Conservation (phyloP, 805 yeast genomes). For the Zygosaccharomyces bisporus region DNA sequence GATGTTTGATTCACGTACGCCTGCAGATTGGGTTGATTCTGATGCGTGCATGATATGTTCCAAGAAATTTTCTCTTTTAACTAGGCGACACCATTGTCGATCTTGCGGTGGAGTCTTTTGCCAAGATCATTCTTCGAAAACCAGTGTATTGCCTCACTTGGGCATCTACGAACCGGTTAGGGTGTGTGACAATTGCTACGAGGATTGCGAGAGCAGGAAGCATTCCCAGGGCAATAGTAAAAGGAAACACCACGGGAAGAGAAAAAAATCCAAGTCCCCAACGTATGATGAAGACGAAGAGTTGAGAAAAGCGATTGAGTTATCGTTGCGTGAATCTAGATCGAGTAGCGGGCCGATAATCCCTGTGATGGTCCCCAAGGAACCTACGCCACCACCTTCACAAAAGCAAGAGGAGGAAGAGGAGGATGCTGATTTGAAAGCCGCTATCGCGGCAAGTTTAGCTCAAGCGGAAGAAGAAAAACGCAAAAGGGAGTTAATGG, state of each 20-base stretch:
- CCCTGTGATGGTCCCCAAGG: slow-evolving; percentile 21
- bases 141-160: slow-evolving; percentile 66
- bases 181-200: slow-evolving; percentile 87
- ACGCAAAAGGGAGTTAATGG: slow-evolving; percentile 26
- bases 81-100: slow-evolving; percentile 94
- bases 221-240: slow-evolving; percentile 18
- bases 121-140: slow-evolving; percentile 76
- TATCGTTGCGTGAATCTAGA: slow-evolving; percentile 61
- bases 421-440: slow-evolving; percentile 84
- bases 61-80: slow-evolving; percentile 68
- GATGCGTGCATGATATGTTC: slow-evolving; percentile 95
- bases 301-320: slow-evolving; percentile 67
- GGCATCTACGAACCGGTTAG: slow-evolving; percentile 89
- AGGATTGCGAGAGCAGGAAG: slow-evolving; percentile 48
- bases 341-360: slow-evolving; percentile 31
- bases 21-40: slow-evolving; percentile 97
- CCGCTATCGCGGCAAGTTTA: slow-evolving; percentile 90
- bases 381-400: slow-evolving; percentile 9
- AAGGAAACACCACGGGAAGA: slow-evolving; percentile 19
- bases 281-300: slow-evolving; percentile 73
- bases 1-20: slow-evolving; percentile 82
- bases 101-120: slow-evolving; percentile 95
- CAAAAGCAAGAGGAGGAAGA: slow-evolving; percentile 41
- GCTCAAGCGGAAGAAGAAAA: slow-evolving; percentile 55
- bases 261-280: slow-evolving; percentile 27